These are phyloP conservation scores for Phascolomyces articulosus DNA, from an alignment of 371 early-diverging fungal genomes.

Conservation along the genomic window DNA sequence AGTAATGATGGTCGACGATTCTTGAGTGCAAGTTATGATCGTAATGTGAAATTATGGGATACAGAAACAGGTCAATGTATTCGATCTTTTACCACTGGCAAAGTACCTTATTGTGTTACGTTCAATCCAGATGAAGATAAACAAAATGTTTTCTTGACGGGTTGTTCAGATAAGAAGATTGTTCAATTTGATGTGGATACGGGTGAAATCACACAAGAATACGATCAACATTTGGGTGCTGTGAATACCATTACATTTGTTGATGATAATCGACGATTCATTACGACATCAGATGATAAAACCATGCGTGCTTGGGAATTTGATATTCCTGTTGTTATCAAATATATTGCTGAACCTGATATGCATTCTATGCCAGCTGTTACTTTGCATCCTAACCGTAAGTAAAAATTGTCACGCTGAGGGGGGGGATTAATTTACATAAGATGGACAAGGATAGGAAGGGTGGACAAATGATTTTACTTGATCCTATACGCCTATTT, in stretches of 20 bases:
- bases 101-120: constrained; percentile 86
- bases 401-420: constrained; percentile 41
- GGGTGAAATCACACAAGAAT: constrained; percentile 89
- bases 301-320: constrained; percentile 97
- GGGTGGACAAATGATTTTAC: no score
- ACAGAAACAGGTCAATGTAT: constrained; percentile 94
- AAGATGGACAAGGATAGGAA: neutral
- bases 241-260: constrained; percentile 97
- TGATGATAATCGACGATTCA: constrained; percentile 92
- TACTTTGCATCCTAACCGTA: constrained; percentile 85
- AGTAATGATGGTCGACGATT: constrained; percentile 85
- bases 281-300: constrained; percentile 96
- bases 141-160: constrained; percentile 86
- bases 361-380: constrained; percentile 97
- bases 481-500: no score
- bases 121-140: constrained; percentile 91
- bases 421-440: no score
- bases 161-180: constrained; percentile 93
- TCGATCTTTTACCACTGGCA: constrained; percentile 74
- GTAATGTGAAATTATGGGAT: constrained; percentile 94
- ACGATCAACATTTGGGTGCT: constrained; percentile 95
- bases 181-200: constrained; percentile 84
- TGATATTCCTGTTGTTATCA: constrained; percentile 96
- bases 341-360: constrained; percentile 93
- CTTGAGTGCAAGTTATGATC: constrained; percentile 90